Conservation (phyloP, 352 stramenopile genomes). For the Pythium diclinum region DNA sequence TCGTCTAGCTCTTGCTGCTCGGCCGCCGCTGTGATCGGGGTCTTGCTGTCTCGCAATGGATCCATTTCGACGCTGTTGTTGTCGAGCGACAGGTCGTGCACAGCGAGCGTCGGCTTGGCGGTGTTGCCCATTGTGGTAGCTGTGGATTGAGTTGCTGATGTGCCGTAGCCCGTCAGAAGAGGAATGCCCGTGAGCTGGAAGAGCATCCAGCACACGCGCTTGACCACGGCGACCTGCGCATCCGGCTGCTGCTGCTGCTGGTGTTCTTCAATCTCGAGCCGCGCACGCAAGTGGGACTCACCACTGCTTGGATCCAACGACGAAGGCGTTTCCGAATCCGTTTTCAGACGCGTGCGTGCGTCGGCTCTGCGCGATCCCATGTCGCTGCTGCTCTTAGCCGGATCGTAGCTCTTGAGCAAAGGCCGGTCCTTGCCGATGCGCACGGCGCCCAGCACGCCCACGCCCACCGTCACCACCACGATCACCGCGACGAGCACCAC, state of each 20-base stretch:
- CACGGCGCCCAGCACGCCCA: constrained; percentile 26
- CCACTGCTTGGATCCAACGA: neutral
- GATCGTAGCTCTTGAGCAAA: constrained; percentile 29
- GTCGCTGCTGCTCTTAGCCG: no score
- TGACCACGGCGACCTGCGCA: neutral
- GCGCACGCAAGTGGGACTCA: constrained; percentile 18
- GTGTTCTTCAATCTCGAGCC: neutral
- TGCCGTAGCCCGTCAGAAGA: constrained; percentile 13
- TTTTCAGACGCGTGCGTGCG: constrained; percentile 21
- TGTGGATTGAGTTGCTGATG: neutral
- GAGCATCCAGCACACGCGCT: neutral
- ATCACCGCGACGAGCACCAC: constrained; percentile 20
- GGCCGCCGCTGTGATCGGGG: neutral
- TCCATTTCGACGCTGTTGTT: constrained; percentile 7
- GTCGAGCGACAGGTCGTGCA: neutral
- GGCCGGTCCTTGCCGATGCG: constrained; percentile 29
- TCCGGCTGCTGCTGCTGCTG: neutral
- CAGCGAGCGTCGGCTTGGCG: constrained; percentile 11
- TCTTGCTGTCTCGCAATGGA: constrained; percentile 2
- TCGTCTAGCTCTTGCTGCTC: constrained; percentile 8
- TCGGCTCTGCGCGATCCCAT: constrained; percentile 14
- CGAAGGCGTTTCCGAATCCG: constrained; percentile 12
- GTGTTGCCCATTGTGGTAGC: constrained; percentile 26
- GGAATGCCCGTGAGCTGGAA: constrained; percentile 25
- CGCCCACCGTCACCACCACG: constrained; percentile 14